Percentiles rank a stretch among this genome's conserved stretches.
These are phyloP conservation scores for Ilex asprella DNA, from an alignment of 257 asterid species.

Conservation along the genomic window DNA sequence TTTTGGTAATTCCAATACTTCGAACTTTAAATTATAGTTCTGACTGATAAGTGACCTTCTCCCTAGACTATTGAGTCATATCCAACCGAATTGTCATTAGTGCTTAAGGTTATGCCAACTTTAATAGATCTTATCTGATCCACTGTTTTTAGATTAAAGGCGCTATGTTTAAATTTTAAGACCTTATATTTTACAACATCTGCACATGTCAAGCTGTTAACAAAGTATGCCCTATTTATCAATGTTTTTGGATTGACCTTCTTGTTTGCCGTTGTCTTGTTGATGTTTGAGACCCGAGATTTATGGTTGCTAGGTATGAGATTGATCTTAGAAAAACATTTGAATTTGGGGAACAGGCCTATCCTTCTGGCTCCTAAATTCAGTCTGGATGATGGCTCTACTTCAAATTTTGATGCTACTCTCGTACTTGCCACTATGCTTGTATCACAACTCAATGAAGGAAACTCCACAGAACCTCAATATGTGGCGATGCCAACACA, in stretches of 20 bases:
- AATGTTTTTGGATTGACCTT: not conserved
- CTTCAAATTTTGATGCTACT: conserved; percentile 78
- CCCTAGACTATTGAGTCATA: too few relatives aligned
- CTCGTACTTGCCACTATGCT: conserved; percentile 97
- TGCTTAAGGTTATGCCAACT: too few relatives aligned
- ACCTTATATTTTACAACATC: conserved; percentile 7
- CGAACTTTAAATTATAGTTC: too few relatives aligned
- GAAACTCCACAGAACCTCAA: conserved; percentile 39
- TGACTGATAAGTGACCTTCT: too few relatives aligned
- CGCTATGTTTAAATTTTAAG: not conserved
- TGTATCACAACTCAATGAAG: conserved; percentile 62
- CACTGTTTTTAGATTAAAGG: not conserved
- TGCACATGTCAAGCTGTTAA: not conserved
- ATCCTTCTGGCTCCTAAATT: conserved; percentile 85
- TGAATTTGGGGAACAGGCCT: conserved; percentile 58
- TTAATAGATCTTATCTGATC: too few relatives aligned
- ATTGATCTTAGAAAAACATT: conserved; percentile 13
- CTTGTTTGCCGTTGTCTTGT: not conserved
- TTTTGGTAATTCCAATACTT: too few relatives aligned
- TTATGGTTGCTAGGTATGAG: conserved; percentile 6
- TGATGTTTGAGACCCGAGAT: conserved; percentile 9
- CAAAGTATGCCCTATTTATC: too few relatives aligned
- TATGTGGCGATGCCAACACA: conserved; percentile 25
- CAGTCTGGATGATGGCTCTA: conserved; percentile 64
- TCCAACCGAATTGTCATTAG: too few relatives aligned